phyloP scores from a whole-genome alignment of 495 filamentous ascomycete species.

The Xylona heveae region DNA sequence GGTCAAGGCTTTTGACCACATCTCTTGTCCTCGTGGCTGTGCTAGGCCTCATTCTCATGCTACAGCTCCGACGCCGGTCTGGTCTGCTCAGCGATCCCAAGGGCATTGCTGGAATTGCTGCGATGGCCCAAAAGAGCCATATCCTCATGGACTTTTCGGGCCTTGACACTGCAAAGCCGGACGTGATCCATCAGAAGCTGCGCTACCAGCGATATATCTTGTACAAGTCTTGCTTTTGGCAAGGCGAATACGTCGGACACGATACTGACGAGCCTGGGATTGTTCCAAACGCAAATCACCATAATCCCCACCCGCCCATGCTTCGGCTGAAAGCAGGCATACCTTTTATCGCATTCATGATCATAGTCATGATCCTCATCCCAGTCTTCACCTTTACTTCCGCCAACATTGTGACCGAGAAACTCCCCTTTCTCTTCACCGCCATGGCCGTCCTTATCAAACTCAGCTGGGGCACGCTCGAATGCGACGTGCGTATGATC shows the following conservation, averaged over 20 bases:
- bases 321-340: slow-evolving; percentile 34
- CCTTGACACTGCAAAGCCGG: slow-evolving; percentile 40
- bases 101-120: slow-evolving; percentile 51
- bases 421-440: slow-evolving; percentile 42
- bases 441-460: slow-evolving; percentile 40
- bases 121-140: slow-evolving; percentile 49
- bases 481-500: slow-evolving; percentile 48
- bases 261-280: too few species aligned
- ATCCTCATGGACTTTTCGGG: slow-evolving; percentile 57
- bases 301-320: slow-evolving; percentile 53
- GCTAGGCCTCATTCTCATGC: slow-evolving; percentile 27
- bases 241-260: slow-evolving; percentile 23
- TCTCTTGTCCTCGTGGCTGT: slow-evolving; percentile 28
- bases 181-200: slow-evolving; percentile 42
- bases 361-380: slow-evolving; percentile 25
- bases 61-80: slow-evolving; percentile 36
- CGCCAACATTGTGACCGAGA: slow-evolving; percentile 30
- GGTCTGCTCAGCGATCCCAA: slow-evolving; percentile 47
- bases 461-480: slow-evolving; percentile 44
- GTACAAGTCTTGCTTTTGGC: slow-evolving; percentile 43
- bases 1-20: slow-evolving; percentile 35
- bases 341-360: slow-evolving; percentile 32
- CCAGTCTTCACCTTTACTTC: slow-evolving; percentile 34
- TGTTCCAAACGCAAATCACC: too few species aligned
- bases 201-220: slow-evolving; percentile 42